These are phyloP conservation scores for Persicaria tinctoria DNA, from an alignment of 148 eudicot species.

Conservation along the genomic window DNA sequence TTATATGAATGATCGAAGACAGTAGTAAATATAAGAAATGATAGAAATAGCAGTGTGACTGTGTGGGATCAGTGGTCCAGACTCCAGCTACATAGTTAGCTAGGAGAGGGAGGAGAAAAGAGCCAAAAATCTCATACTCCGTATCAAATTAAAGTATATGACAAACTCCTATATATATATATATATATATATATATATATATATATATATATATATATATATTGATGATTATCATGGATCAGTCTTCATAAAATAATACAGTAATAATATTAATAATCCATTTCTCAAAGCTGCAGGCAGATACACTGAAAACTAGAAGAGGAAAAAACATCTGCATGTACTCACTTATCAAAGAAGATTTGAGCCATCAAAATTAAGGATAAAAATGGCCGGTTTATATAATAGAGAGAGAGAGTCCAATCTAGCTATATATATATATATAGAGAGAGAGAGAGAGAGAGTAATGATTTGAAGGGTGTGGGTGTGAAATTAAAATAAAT, in stretches of 20 bases:
- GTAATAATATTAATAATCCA: neutral
- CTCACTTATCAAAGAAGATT: neutral
- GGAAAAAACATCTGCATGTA: slow-evolving; percentile 1
- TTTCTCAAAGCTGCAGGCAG: neutral
- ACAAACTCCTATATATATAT: no score
- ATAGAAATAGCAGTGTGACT: no score
- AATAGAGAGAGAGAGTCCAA: neutral
- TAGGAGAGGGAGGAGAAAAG: no score
- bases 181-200: no score
- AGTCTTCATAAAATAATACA: neutral
- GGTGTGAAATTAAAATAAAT: no score
- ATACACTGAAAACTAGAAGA: slow-evolving; percentile 9
- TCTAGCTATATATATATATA: neutral
- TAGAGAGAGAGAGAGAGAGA: no score
- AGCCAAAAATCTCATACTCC: no score
- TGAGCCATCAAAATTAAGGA: neutral
- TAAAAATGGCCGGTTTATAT: neutral
- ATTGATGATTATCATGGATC: neutral
- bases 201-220: no score
- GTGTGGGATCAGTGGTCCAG: no score
- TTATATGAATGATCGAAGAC: neutral
- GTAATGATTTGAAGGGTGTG: neutral
- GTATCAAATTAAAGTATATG: no score
- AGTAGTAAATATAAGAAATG: neutral
- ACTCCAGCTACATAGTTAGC: no score